Evolutionary conservation across 2,329 filamentous ascomycete genomes (phyloP).

Genomic region (Colletotrichum lupini): DNA sequence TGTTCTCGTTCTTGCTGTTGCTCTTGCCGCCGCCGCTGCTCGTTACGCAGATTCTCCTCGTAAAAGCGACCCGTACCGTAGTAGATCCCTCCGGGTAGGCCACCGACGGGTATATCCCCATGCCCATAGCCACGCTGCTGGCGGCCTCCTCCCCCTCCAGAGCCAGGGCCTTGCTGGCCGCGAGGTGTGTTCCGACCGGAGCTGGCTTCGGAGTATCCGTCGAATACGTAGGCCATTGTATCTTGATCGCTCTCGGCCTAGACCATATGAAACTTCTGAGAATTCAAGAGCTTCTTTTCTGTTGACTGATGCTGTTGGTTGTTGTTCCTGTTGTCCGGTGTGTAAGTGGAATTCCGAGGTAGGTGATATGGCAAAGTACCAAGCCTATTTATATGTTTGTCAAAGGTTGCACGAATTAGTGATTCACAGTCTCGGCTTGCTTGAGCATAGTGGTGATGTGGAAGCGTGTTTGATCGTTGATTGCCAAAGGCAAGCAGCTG

Average conservation of each 20-base stretch:
- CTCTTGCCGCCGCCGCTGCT: background rate
- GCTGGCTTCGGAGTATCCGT: conserved; percentile 24
- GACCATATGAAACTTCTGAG: too few relatives aligned
- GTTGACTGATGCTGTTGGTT: background rate
- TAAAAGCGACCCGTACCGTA: conserved; percentile 10
- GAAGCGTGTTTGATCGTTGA: background rate
- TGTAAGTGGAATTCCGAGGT: background rate
- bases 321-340: background rate
- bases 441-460: background rate
- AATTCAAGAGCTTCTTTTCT: background rate
- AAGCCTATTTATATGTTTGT: background rate
- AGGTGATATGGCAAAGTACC: background rate
- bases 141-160: background rate
- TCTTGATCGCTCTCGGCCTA: background rate
- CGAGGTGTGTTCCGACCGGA: background rate
- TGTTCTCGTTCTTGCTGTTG: too few relatives aligned
- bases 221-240: conserved; percentile 25
- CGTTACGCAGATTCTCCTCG: conserved; percentile 3
- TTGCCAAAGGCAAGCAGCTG: background rate
- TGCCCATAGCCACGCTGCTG: background rate
- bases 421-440: background rate
- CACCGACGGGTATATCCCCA: background rate
- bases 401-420: background rate
- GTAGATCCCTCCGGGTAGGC: background rate
- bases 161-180: background rate